Evolutionary conservation across 2,329 filamentous ascomycete species (phyloP).

Genomic region (Akanthomyces uredinophilus): DNA sequence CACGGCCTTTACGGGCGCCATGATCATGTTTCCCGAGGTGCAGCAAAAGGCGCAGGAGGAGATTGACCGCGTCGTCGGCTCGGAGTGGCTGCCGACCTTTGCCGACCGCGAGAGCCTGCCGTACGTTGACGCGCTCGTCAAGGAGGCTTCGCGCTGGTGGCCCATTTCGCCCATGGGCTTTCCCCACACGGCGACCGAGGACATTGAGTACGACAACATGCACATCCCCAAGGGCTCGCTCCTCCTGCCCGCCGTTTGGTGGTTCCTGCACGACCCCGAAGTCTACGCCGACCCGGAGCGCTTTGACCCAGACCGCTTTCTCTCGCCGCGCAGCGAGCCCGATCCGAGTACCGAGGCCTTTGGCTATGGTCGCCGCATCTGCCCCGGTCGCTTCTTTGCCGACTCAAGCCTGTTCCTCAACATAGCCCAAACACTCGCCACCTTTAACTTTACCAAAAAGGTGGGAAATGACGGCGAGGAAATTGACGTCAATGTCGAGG

Average conservation of each 20-base stretch:
- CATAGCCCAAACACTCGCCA: conserved; percentile 38
- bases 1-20: conserved; percentile 40
- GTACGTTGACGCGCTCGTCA: conserved; percentile 25
- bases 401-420: conserved; percentile 28
- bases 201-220: conserved; percentile 21
- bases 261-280: conserved; percentile 58
- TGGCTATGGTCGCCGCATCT: conserved; percentile 33
- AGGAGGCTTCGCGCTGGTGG: conserved; percentile 23
- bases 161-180: conserved; percentile 32
- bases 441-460: conserved; percentile 31
- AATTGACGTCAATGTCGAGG: neutral
- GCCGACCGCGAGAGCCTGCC: conserved; percentile 39
- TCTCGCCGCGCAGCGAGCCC: conserved; percentile 24
- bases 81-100: conserved; percentile 35
- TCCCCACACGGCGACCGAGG: conserved; percentile 32
- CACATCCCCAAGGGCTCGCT: conserved; percentile 18
- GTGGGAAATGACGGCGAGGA: neutral
- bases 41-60: conserved; percentile 37
- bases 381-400: conserved; percentile 30
- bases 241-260: conserved; percentile 24
- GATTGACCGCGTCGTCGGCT: conserved; percentile 39
- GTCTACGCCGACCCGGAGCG: conserved; percentile 46
- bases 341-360: conserved; percentile 26
- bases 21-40: conserved; percentile 37
- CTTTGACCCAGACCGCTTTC: conserved; percentile 32